phyloP scores from a whole-genome alignment of 495 filamentous ascomycete species.

The Neurospora tetrasperma region DNA sequence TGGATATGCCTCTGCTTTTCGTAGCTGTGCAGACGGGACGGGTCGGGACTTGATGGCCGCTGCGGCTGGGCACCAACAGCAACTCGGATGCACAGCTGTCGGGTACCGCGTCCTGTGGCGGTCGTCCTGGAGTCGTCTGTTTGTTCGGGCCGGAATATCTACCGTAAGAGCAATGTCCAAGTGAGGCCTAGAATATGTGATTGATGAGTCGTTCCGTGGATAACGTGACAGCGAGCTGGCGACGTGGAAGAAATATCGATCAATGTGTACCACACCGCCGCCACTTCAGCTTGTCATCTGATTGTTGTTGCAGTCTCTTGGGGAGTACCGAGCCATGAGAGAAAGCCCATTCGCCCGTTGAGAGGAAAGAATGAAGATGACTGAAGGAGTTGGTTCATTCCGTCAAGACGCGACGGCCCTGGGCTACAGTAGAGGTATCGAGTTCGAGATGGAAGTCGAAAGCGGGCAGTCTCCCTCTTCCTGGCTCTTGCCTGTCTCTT shows the following conservation, averaged over 20 bases:
- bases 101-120: not conserved
- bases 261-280: not conserved
- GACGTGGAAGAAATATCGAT: not conserved
- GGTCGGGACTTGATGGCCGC: not conserved
- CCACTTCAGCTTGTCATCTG: not conserved
- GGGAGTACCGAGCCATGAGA: not conserved
- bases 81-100: not conserved
- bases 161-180: not conserved
- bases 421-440: not conserved
- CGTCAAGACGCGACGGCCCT: not conserved
- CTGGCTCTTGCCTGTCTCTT: not conserved
- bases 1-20: not conserved
- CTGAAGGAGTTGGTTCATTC: not conserved
- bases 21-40: not conserved
- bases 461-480: not conserved
- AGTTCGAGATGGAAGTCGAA: not conserved
- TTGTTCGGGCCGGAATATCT: not conserved
- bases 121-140: not conserved
- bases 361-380: not conserved
- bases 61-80: not conserved
- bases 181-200: not conserved
- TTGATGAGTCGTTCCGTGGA: not conserved
- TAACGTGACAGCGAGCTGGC: not conserved
- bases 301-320: not conserved
- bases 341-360: not conserved